A percentile compares a stretch with the other conserved stretches of the same genome.
Conservation (phyloP, 163 green algal genomes). For the Botryococcus braunii region DNA sequence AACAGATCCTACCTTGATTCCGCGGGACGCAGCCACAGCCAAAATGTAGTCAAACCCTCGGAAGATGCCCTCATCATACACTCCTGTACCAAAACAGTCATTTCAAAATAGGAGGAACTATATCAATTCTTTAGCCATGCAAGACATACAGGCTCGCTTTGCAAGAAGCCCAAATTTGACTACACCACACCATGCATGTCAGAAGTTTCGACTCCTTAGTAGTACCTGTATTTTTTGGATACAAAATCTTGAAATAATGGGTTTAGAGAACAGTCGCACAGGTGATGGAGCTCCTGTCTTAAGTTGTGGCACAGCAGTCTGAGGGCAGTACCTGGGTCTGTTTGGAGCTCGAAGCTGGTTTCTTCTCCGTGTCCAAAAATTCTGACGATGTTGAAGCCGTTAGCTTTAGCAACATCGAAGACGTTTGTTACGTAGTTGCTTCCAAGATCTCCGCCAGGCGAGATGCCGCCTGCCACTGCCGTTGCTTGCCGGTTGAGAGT, state of each 20-base stretch:
- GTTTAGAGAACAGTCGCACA: too few relatives aligned
- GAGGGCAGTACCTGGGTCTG: background rate
- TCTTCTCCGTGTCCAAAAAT: constrained; percentile 3
- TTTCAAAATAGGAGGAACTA: too few relatives aligned
- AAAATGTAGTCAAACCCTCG: constrained; percentile 13
- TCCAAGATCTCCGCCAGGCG: background rate
- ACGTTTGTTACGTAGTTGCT: background rate
- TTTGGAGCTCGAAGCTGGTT: background rate
- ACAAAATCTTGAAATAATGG: too few relatives aligned
- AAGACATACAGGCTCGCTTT: too few relatives aligned
- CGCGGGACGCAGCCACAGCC: constrained; percentile 3
- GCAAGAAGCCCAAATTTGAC: too few relatives aligned
- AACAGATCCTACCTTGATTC: constrained; percentile 17
- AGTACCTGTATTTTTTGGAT: too few relatives aligned
- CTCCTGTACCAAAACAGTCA: too few relatives aligned
- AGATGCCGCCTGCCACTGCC: background rate
- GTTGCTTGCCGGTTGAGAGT: background rate
- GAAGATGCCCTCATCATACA: constrained; percentile 16
- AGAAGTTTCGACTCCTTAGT: too few relatives aligned
- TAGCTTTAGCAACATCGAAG: background rate
- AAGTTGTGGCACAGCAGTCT: background rate
- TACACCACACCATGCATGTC: too few relatives aligned
- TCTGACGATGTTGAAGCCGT: constrained; percentile 7
- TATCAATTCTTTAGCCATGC: too few relatives aligned
- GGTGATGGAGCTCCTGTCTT: background rate